These are phyloP conservation scores for Gracilaria domingensis DNA, from an alignment of 23 red algal genomes.

Conservation along the genomic window DNA sequence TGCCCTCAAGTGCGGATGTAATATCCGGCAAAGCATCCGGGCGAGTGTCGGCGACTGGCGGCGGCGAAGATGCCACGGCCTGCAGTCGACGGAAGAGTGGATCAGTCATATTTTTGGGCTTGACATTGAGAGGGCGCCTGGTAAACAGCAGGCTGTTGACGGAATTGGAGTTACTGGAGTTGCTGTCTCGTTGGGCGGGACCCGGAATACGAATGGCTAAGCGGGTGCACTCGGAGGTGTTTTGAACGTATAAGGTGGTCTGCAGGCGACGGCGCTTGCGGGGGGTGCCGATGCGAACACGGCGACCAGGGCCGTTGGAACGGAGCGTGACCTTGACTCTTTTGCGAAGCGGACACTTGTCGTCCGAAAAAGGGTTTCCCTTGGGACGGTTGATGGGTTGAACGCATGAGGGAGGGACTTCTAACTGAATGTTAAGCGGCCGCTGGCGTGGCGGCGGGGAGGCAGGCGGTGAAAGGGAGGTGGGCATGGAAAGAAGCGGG, in stretches of 20 bases:
- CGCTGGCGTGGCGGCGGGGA: background rate
- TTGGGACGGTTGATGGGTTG: background rate
- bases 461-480: background rate
- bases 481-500: slow-evolving; percentile 5
- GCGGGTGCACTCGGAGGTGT: slow-evolving; percentile 37
- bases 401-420: background rate
- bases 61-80: background rate
- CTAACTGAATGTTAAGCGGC: background rate
- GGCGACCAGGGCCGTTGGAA: slow-evolving; percentile 1
- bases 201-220: slow-evolving; percentile 18
- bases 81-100: background rate
- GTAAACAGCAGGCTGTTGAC: background rate
- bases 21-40: slow-evolving; percentile 5
- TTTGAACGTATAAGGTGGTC: slow-evolving; percentile 35
- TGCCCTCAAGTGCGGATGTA: background rate
- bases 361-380: slow-evolving; percentile 46
- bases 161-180: too few relatives aligned
- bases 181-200: background rate
- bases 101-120: background rate
- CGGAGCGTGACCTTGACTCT: slow-evolving; percentile 68
- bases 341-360: slow-evolving; percentile 60
- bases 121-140: slow-evolving; percentile 2
- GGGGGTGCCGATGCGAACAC: slow-evolving; percentile 1
- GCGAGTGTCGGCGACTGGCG: background rate
- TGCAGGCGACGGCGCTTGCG: slow-evolving; percentile 10